phyloP scores from a whole-genome alignment of 2,329 filamentous ascomycete genomes.

The Graphiopsis chlorocephala region DNA sequence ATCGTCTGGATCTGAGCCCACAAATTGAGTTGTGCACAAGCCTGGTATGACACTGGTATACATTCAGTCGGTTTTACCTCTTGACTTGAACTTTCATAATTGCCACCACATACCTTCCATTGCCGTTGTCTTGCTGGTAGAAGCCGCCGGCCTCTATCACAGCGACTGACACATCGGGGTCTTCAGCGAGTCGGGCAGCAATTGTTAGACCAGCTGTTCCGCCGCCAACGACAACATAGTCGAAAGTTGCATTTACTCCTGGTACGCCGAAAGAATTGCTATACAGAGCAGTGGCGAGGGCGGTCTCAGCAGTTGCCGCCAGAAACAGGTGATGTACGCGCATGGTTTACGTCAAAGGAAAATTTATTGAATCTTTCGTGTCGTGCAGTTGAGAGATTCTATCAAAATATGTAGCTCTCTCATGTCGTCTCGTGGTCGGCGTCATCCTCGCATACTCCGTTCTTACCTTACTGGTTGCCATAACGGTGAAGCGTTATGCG shows the following conservation, averaged over 20 bases:
- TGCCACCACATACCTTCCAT: conserved; percentile 13
- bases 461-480: not conserved
- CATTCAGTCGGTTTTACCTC: not conserved
- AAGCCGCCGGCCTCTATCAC: conserved; percentile 28
- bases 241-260: conserved; percentile 18
- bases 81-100: not conserved
- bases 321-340: not conserved
- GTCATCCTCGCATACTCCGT: not conserved
- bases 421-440: not conserved
- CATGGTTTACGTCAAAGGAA: not conserved
- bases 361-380: not conserved
- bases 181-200: conserved; percentile 23
- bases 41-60: conserved; percentile 10
- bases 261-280: conserved; percentile 10
- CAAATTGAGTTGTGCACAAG: conserved; percentile 6
- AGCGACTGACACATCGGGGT: conserved; percentile 20
- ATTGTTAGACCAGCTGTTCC: conserved; percentile 23
- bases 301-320: not conserved
- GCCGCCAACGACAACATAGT: conserved; percentile 26
- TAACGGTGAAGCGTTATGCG: not conserved
- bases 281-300: not conserved
- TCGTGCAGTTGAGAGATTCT: not conserved
- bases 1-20: conserved; percentile 15
- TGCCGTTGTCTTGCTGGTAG: conserved; percentile 25
- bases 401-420: not conserved